Evolutionary conservation across 495 filamentous ascomycete genomes (phyloP).

Genomic region (Parmelia sp.): DNA sequence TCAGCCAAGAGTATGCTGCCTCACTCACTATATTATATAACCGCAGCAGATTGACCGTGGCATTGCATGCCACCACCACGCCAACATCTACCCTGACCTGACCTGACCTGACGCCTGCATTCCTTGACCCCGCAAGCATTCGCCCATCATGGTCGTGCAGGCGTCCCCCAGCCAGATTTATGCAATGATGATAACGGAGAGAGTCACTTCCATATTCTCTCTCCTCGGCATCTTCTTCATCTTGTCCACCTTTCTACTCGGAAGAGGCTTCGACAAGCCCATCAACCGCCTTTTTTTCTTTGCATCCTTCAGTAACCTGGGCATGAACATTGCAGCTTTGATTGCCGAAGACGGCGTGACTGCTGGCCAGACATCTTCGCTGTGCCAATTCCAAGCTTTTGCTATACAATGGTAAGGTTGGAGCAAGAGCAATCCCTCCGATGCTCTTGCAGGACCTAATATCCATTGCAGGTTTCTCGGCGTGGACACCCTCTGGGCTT

Average conservation of each 20-base stretch:
- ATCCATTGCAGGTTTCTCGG: constrained; percentile 57
- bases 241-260: constrained; percentile 60
- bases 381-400: constrained; percentile 74
- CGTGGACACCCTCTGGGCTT: constrained; percentile 72
- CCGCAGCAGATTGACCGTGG: background rate
- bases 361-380: constrained; percentile 37
- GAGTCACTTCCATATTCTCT: constrained; percentile 63
- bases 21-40: background rate
- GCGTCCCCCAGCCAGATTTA: constrained; percentile 19
- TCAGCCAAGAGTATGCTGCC: background rate
- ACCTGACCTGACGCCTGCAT: background rate
- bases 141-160: constrained; percentile 12
- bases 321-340: constrained; percentile 73
- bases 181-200: constrained; percentile 57
- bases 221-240: constrained; percentile 68
- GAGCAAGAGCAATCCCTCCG: background rate
- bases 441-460: constrained; percentile 17
- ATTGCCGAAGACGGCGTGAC: constrained; percentile 56
- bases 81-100: no score
- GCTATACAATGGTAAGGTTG: constrained; percentile 63
- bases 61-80: background rate
- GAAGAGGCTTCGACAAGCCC: constrained; percentile 65
- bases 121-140: background rate
- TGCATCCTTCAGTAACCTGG: constrained; percentile 76
- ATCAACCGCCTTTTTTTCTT: constrained; percentile 85